Evolutionary conservation across 768 basidiomycete genomes (phyloP), one percentile per base, ranked within the genome.

Genomic region (Tulasnella sp.): DNA sequence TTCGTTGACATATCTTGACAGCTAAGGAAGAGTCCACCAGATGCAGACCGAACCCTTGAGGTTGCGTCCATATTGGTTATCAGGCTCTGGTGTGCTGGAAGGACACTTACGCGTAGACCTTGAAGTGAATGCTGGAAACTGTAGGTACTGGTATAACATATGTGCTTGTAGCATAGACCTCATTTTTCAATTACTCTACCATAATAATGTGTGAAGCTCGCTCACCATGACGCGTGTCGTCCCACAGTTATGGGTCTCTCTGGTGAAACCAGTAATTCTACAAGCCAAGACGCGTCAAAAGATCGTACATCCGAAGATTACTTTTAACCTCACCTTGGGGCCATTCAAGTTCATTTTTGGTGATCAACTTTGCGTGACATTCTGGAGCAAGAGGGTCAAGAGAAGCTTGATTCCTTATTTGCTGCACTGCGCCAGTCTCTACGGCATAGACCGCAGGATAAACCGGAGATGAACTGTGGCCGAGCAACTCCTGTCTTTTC

Each of bases 1-100:
- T 52, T 52, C 25, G 44, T 46, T 12, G 50, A 52, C 2, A 52
- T 19, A 25, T 52, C 50, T 43, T 49, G 48, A 22, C 48, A 49
- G 20, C 48, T 49, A 19, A 49, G 27, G 25, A 49, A 49, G 48
- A 39, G 37, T 7, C 48, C 48, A 16, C 48, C 48, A 19, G 48
- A 49, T 10, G 48, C 34, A 16, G 44, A n/a, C n/a, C n/a, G n/a
- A n/a, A n/a, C n/a, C n/a, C n/a, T n/a, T n/a, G n/a, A n/a, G n/a
- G n/a, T n/a, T n/a, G n/a, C n/a, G n/a, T n/a, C 44, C 4, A 24
- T 45, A 12, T 28, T 28, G 22, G 27, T 45, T 28, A 45, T 3
- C 1, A 45, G 44, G 24, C 24, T 19, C 3, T 28, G 13, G 20
- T 6, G n/a, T 44, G 42, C n/a, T 6, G 16, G 43, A 45, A 45